A percentile compares a stretch with the other conserved stretches of the same genome.
Evolutionary conservation across 148 eudicot genomes (phyloP).

Genomic region (Amaranthus cruentus): DNA sequence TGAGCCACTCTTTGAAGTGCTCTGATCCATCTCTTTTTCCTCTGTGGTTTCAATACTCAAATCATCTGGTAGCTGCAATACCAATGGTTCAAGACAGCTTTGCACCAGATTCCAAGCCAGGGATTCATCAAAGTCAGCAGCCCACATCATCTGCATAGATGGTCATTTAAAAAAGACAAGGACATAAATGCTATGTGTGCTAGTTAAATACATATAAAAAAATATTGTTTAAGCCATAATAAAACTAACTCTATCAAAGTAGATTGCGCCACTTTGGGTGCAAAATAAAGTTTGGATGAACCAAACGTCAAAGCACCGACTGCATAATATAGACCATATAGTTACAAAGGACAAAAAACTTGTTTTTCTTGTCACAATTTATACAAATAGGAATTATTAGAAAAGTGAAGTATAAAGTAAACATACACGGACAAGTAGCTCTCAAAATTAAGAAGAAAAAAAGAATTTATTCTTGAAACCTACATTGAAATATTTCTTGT

Average conservation of each 20-base stretch:
- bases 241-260: neutral
- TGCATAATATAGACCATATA: neutral
- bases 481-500: neutral
- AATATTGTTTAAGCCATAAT: neutral
- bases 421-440: neutral
- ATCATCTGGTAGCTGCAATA: slow-evolving; percentile 58
- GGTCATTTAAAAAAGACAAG: slow-evolving; percentile 12
- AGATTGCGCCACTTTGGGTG: neutral
- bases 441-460: neutral
- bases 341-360: neutral
- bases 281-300: neutral
- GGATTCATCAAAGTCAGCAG: slow-evolving; percentile 93
- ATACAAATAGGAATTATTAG: neutral
- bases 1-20: slow-evolving; percentile 40
- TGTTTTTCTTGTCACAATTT: neutral
- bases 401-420: neutral
- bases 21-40: slow-evolving; percentile 42
- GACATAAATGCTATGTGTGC: neutral
- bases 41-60: slow-evolving; percentile 41
- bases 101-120: slow-evolving; percentile 53
- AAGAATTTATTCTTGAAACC: neutral
- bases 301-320: neutral
- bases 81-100: slow-evolving; percentile 71
- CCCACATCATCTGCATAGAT: slow-evolving; percentile 96
- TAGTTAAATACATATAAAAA: neutral